Base-by-base conservation (phyloP, 768 basidiomycete species). In the Tulasnella sp. region DNA sequence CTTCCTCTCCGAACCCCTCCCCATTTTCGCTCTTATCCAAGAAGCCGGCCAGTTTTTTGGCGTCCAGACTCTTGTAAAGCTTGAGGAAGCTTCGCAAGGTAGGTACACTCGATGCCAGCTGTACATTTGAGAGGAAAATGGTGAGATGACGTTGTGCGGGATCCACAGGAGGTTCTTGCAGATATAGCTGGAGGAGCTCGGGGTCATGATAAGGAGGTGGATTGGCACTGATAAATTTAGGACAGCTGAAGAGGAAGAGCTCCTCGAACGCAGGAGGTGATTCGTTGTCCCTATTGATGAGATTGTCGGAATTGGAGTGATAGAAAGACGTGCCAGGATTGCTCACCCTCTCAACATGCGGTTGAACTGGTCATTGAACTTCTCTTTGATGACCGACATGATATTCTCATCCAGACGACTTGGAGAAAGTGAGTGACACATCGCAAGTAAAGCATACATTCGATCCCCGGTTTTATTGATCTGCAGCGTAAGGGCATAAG, bases 401-500 rank as follows among this genome's bases (percentile, higher is more conserved):
- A 93, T 91, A 62, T 89, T 90, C 63, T 95, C 92, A 61, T 98
- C 93, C 55, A 93, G 69, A 52, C 91, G 75, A 50, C 83, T 91
- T 2, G 95, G 92, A 3, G 91, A 90, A 7, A 98, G 74, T 1
- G 87, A 83, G 58, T 89, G 84, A 69, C 90, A 93, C 54, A 99
- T 79, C 5, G 91, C 88, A 56, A 96, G 86, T 28, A 99, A 67
- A 4, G 91, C 91, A 60, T 96, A 93, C 92, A 98, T 99, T 40
- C 95, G 72, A 62, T 99, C 95, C 3, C 89, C 92, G 15, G 86
- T 92, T 72, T 96, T 96, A 70, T 83, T 90, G 67, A 99, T 95
- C 86, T 89, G 59, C 32, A 4, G 40, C 15, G 48, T n/a, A 32
- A 15, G n/a, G 15, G 20, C 15, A 45, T 22, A 5, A 22, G 32